Percentiles rank a stretch among this genome's conserved stretches.
phyloP scores from a whole-genome alignment of 768 basidiomycete genomes.

The Punctularia strigosozonata region DNA sequence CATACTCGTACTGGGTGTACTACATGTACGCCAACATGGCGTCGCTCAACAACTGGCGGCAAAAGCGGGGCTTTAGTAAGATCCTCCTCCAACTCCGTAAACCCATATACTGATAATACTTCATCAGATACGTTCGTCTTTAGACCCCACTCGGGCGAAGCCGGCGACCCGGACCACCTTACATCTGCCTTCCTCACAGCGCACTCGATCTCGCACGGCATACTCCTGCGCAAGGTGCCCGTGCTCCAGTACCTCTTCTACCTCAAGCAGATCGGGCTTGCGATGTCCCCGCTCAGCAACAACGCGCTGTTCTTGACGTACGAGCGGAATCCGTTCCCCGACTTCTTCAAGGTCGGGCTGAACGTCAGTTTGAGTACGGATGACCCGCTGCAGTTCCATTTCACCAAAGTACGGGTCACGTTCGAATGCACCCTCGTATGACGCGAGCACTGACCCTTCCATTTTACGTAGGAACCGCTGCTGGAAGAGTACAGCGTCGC shows the following conservation, averaged over 20 bases:
- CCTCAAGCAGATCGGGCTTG: constrained; percentile 94
- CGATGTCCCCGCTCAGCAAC: constrained; percentile 97
- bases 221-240: constrained; percentile 93
- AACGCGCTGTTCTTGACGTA: constrained; percentile 96
- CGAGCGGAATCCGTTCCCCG: constrained; percentile 92
- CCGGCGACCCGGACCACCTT: constrained; percentile 95
- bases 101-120: constrained; percentile 3
- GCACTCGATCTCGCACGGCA: constrained; percentile 99
- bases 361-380: constrained; percentile 96
- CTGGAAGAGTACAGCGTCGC: constrained; percentile 97
- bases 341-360: constrained; percentile 92
- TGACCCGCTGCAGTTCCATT: constrained; percentile 94
- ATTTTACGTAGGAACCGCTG: constrained; percentile 60
- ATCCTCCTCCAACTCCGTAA: background rate
- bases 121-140: constrained; percentile 85
- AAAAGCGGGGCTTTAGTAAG: constrained; percentile 82
- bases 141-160: constrained; percentile 94
- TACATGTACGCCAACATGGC: constrained; percentile 98
- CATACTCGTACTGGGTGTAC: constrained; percentile 95
- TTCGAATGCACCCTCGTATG: background rate
- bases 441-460: background rate
- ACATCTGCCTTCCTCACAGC: constrained; percentile 93
- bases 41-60: constrained; percentile 89
- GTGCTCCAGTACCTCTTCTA: constrained; percentile 97
- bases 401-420: constrained; percentile 65